Percentiles rank a stretch among this genome's conserved stretches.
phyloP scores from a whole-genome alignment of 768 basidiomycete genomes.

The Pisolithus sp. region DNA sequence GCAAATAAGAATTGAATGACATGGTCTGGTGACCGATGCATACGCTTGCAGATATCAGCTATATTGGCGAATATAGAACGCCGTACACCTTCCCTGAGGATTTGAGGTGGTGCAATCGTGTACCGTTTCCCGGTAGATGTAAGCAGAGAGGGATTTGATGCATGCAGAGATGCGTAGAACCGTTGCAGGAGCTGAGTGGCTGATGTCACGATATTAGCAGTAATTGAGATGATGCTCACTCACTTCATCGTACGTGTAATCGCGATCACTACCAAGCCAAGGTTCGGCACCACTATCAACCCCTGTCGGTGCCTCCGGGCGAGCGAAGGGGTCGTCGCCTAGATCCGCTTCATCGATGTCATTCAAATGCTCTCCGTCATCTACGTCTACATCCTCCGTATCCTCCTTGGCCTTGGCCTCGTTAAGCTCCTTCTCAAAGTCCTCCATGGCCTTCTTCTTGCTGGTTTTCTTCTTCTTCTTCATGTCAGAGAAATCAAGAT shows the following conservation, averaged over 20 bases:
- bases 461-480: constrained; percentile 94
- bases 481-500: constrained; percentile 90
- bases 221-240: constrained; percentile 10
- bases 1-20: constrained; percentile 96
- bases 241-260: constrained; percentile 95
- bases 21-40: constrained; percentile 97
- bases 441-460: constrained; percentile 90
- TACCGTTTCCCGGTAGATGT: constrained; percentile 86
- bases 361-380: constrained; percentile 58
- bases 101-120: constrained; percentile 93
- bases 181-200: constrained; percentile 76
- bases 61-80: constrained; percentile 97
- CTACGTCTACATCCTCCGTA: constrained; percentile 52
- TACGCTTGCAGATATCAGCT: constrained; percentile 94
- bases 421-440: constrained; percentile 88
- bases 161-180: constrained; percentile 87
- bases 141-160: constrained; percentile 88
- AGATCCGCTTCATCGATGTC: constrained; percentile 77
- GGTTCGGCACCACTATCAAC: constrained; percentile 75
- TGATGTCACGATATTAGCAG: neutral
- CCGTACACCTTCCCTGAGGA: constrained; percentile 94
- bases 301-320: constrained; percentile 46
- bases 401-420: constrained; percentile 61
- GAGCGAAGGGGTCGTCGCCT: constrained; percentile 83
- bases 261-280: constrained; percentile 90